A percentile compares a stretch with the other conserved stretches of the same genome.
These are phyloP conservation scores for Nemophila menziesii DNA, from an alignment of 257 asterid genomes.

Conservation along the genomic window DNA sequence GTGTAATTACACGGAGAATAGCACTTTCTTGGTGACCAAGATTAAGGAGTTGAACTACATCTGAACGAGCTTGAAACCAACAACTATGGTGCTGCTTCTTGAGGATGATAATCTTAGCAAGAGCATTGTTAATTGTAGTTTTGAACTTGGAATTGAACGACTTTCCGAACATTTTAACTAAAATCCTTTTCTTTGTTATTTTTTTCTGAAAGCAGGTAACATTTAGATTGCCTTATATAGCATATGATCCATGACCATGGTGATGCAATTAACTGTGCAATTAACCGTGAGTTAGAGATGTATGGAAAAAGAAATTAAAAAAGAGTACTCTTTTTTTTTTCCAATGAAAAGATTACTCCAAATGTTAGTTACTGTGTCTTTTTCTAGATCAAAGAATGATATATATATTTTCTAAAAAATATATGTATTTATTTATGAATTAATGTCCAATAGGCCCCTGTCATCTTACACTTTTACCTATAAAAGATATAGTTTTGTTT, in stretches of 20 bases:
- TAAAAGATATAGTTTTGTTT: too few species aligned
- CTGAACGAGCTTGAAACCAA: slow-evolving; percentile 1
- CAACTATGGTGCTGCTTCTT: neutral
- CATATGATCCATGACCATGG: neutral
- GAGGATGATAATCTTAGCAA: neutral
- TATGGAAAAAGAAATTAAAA: neutral
- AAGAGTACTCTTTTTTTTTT: too few species aligned
- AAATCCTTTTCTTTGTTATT: neutral
- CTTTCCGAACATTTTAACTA: neutral
- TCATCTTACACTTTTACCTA: too few species aligned
- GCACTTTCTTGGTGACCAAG: slow-evolving; percentile 2
- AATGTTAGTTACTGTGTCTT: neutral
- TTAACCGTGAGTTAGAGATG: neutral
- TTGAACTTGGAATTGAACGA: neutral
- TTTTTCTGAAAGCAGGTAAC: neutral
- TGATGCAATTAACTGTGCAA: neutral
- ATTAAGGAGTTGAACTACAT: neutral
- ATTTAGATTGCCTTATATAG: too few species aligned
- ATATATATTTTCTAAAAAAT: too few species aligned
- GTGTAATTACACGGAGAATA: neutral
- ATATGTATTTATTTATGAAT: too few species aligned
- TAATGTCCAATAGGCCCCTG: too few species aligned
- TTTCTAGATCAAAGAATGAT: too few species aligned
- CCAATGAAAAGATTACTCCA: too few species aligned
- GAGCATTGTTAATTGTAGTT: neutral